Base-by-base conservation (phyloP, 2,329 filamentous ascomycete genomes). In the Allantophomopsis lycopodina region DNA sequence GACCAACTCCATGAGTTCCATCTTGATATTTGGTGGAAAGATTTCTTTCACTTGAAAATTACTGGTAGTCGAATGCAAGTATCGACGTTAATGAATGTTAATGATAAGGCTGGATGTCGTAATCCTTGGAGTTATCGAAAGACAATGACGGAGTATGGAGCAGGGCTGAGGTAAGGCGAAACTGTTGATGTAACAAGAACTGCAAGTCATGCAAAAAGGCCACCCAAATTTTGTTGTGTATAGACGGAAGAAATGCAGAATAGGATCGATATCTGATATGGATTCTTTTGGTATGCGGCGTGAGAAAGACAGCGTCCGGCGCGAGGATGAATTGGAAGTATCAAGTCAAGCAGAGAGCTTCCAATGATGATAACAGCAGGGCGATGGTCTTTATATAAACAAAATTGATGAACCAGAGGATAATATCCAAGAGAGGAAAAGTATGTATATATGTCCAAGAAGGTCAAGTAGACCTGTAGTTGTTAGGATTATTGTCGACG, bases 1-100 rank as follows among this genome's bases (percentile, higher is more conserved):
- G 45, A 78, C 73, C 47, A 79, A 62, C 57, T 78, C 74, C 60
- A 77, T 67, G 50, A 79, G 66, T 59, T 78, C 75, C 75, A 79
- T 77, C 43, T 20, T 44, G n/a, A 17, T 15, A 6, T 34, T 34
- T 34, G 32, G 12, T n/a, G 10, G 3, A 12, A 28, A 28, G 11
- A 28, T 28, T 28, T 10, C 23, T 14, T 7, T 34, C 3, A 14
- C 15, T 17, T 14, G 12, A 34, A 15, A 17, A 34, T 34, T 7
- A 17, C 16, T 34, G 32, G 5, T 7, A 13, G 7, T 34, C 6
- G 32, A 7, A 15, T 34, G 7, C 14, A 34, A 15, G 32, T 12
- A 3, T 15, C 7, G 32, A 12, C 6, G n/a, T 11, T 34, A 8
- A 34, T 12, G 32, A 6, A 34, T 5, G 32, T 34, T 13, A 15